Evolutionary conservation across 129 eudicot genomes (phyloP), one percentile per base, ranked within the genome.

Genomic region (Tagetes erecta): DNA sequence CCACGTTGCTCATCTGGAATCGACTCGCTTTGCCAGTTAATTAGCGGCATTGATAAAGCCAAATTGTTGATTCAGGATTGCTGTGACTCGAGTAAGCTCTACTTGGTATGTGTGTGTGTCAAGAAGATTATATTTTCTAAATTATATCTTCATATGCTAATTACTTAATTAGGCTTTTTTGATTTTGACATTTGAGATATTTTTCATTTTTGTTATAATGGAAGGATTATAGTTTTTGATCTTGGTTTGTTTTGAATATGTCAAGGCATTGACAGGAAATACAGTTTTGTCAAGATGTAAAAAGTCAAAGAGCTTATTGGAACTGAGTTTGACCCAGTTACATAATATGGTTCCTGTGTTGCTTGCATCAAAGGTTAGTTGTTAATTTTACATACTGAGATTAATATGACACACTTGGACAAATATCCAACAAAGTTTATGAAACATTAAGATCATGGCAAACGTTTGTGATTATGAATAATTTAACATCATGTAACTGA

Each of bases 181-280:
- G 3, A 42, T 50, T 76, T 53, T 76, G 35, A 31, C 41, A 50
- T 5, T 14, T 14, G 27, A 64, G 30, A 63, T 64, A 34, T 38
- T 50, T 60, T 69, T 39, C 34, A 4, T 20, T 36, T 42, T 51
- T 27, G 40, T 34, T 51, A 37, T 38, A 4, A 31, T 64, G 14
- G 10, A 51, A 20, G 49, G 13, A 27, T 68, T 67, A 53, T 0
- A 3, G 13, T 71, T 47, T 60, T 3, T 68, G 80, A 67, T 79
- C 49, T n/a, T 78, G 60, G 33, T 69, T 68, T 52, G 36, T 75
- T 9, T 60, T 71, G 56, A 62, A 70, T 42, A 34, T 80, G 70
- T 74, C 31, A 85, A 92, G 97, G 97, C 97, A 34, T 55, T 92
- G 52, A 89, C 78, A 13, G 98, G 98, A 67, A 85, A 80, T 47